These are phyloP conservation scores for Erodium maritimum DNA, from an alignment of 345 rosid species.

Conservation along the genomic window DNA sequence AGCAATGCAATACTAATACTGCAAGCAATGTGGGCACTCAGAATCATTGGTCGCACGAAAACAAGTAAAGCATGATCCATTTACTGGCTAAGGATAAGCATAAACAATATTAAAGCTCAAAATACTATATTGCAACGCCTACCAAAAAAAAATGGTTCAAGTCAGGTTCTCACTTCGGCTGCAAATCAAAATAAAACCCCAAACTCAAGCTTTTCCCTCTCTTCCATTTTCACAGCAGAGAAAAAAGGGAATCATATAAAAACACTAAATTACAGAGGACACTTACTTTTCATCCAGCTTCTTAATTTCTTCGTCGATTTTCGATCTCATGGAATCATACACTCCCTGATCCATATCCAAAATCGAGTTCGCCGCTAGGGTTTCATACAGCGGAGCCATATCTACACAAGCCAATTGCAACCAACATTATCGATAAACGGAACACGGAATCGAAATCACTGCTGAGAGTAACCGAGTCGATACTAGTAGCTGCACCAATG, in stretches of 20 bases:
- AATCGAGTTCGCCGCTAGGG: slow-evolving; percentile 57
- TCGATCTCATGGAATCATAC: slow-evolving; percentile 51
- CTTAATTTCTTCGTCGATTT: slow-evolving; percentile 68
- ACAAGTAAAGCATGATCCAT: too few species aligned
- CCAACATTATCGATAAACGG: too few species aligned
- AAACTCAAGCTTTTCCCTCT: not conserved
- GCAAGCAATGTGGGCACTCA: not conserved
- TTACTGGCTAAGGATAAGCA: too few species aligned
- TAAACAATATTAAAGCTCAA: too few species aligned
- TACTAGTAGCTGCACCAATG: too few species aligned
- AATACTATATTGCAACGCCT: not conserved
- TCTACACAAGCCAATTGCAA: slow-evolving; percentile 21
- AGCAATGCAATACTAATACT: not conserved
- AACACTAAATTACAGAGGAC: slow-evolving; percentile 8
- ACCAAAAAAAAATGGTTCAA: not conserved
- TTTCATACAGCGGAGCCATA: slow-evolving; percentile 78
- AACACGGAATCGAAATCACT: too few species aligned
- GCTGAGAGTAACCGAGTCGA: too few species aligned
- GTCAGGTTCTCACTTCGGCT: not conserved
- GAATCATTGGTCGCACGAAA: not conserved
- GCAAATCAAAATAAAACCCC: not conserved
- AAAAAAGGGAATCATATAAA: not conserved
- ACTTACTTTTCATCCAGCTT: slow-evolving; percentile 80
- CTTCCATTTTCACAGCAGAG: not conserved
- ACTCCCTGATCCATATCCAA: slow-evolving; percentile 60